Conservation (phyloP, 2,329 filamentous ascomycete genomes). For the Tolypocladium pustulatum region DNA sequence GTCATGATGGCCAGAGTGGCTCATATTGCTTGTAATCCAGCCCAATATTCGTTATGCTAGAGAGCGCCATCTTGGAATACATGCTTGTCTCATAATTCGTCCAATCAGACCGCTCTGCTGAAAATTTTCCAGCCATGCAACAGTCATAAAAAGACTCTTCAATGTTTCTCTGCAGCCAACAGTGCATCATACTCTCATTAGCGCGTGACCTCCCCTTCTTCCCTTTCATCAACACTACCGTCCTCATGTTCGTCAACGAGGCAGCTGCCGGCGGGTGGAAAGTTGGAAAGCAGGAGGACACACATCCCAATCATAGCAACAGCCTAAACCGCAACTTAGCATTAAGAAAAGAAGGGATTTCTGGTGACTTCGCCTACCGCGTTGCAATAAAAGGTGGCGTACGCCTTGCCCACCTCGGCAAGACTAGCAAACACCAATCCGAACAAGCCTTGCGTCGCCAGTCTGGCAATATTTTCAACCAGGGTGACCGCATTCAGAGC, state of each 20-base stretch:
- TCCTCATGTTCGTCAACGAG: conserved; percentile 16
- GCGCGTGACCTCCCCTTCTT: neutral
- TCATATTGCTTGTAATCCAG: too few relatives aligned
- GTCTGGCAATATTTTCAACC: conserved; percentile 56
- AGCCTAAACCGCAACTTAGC: conserved; percentile 23
- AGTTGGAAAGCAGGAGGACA: conserved; percentile 30
- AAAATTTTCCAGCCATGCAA: neutral
- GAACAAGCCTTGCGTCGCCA: conserved; percentile 56
- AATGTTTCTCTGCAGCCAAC: neutral
- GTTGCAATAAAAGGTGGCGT: conserved; percentile 58
- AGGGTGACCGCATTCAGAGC: conserved; percentile 59
- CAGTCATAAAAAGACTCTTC: fast-evolving
- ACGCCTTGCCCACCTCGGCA: conserved; percentile 45
- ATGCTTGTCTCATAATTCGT: too few relatives aligned
- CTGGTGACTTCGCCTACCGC: conserved; percentile 32
- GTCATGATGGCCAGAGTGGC: too few relatives aligned
- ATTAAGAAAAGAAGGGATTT: neutral
- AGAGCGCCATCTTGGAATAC: too few relatives aligned
- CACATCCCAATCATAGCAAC: conserved; percentile 35
- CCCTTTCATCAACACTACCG: neutral
- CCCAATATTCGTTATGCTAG: too few relatives aligned
- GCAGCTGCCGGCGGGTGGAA: conserved; percentile 26
- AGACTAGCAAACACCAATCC: conserved; percentile 56
- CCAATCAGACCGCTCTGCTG: neutral
- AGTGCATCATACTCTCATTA: neutral